Conservation (phyloP, 306 rosid genomes). For the Malus fusca region DNA sequence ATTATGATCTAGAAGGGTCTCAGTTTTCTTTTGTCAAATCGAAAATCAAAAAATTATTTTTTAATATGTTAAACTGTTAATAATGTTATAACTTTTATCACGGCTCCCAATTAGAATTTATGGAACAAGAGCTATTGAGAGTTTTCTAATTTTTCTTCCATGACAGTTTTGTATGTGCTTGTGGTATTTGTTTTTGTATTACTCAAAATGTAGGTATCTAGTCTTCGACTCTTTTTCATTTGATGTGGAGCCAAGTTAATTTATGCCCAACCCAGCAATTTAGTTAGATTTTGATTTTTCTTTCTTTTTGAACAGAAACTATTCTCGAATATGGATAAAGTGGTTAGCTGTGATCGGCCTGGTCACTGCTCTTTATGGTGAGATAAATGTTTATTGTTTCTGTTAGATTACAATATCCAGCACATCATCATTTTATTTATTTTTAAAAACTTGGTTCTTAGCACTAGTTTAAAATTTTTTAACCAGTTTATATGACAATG, state of each 20-base stretch:
- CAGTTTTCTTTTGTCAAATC: not conserved
- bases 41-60: no score
- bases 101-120: not conserved
- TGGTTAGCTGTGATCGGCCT: constrained; percentile 66
- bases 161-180: not conserved
- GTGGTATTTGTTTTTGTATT: not conserved
- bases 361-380: constrained; percentile 68
- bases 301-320: constrained; percentile 50
- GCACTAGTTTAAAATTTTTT: not conserved
- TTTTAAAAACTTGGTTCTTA: not conserved
- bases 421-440: not conserved
- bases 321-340: constrained; percentile 69
- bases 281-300: not conserved
- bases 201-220: not conserved
- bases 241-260: not conserved
- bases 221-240: not conserved
- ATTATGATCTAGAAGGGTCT: not conserved
- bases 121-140: not conserved
- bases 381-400: constrained; percentile 18
- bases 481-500: not conserved
- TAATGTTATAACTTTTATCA: not conserved
- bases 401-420: not conserved
- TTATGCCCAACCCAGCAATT: not conserved
- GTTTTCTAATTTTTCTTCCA: not conserved
- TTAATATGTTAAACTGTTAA: no score